These are phyloP conservation scores for Oryza nivara DNA, from an alignment of 176 grass and related monocot genomes.

Conservation along the genomic window DNA sequence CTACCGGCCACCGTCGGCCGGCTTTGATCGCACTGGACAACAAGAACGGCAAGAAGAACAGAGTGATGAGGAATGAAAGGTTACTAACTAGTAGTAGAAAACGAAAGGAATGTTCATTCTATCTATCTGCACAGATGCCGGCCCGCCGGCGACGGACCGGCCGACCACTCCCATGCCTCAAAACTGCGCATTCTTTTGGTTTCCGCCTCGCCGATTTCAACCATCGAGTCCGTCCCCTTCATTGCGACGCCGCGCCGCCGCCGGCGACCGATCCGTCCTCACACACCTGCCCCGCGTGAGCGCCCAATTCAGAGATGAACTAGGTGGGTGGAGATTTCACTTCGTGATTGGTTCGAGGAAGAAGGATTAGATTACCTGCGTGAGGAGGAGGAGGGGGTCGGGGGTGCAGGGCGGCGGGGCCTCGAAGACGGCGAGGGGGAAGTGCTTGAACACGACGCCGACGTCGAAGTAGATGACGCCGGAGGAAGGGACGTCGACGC, in stretches of 20 bases:
- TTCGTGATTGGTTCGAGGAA: background rate
- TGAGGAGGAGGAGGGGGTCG: constrained; percentile 28
- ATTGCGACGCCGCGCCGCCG: constrained; percentile 5
- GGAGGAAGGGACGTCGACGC: constrained; percentile 60
- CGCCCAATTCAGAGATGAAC: background rate
- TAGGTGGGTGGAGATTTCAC: background rate
- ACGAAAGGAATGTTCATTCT: constrained; percentile 43
- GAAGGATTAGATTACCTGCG: constrained; percentile 16
- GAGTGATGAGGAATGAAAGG: background rate
- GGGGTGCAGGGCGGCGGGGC: constrained; percentile 67
- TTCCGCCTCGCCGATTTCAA: background rate
- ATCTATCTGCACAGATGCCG: constrained; percentile 51
- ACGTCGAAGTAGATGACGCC: constrained; percentile 89
- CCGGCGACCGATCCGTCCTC: background rate
- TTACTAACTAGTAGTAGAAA: constrained; percentile 28
- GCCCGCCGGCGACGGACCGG: background rate
- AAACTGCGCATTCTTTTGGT: constrained; percentile 38
- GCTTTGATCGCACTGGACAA: background rate
- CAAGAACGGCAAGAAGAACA: constrained; percentile 13
- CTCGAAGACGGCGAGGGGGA: constrained; percentile 73
- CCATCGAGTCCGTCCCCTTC: constrained; percentile 16
- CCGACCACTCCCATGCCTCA: constrained; percentile 38
- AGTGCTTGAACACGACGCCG: constrained; percentile 73
- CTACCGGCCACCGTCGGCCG: background rate
- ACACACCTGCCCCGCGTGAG: background rate